Base-by-base conservation (phyloP, 805 yeast genomes). In the Candida stauntonica region DNA sequence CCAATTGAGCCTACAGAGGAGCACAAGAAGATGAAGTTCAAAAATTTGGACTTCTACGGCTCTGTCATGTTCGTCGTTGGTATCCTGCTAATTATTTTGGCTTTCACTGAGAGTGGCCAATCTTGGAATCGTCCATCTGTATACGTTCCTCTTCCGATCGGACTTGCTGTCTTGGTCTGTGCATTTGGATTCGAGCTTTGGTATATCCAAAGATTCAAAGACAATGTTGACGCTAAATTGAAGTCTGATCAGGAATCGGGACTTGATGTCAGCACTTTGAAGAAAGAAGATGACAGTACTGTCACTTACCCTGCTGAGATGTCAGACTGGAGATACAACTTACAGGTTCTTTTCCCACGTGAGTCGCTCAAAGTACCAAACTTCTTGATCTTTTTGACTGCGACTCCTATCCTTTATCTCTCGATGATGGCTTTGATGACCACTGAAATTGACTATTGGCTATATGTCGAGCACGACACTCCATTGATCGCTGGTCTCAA, bases 71-170 rank as follows among this genome's bases (percentile, higher is more conserved):
- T 68, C 11, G 62, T 70, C 16, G 35, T 48, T 14, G 72, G 71
- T 0, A 45, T 58, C 4, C 29, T 69, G 3, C 47, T 71, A 26
- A 44, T 69, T 3, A 68, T 70, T 19, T 56, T 66, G 8, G 77
- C 73, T 0, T 54, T 71, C 32, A 68, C 72, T 0, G 67, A 69
- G 45, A 73, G 71, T 17, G 75, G 74, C 17, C 61, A 58, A 5
- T 50, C 53, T 1, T 72, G 76, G 75, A 53, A 54, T 3, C 38
- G 57, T 2, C 67, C 75, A 1, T 50, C 55, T 14, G 65, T 67
- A 1, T 69, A 68, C 42, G 68, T 67, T 13, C 62, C 75, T 0
- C 41, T 71, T 1, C 52, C 64, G 2, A 40, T 71, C 35, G 75
- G 75, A 1, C 34, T 62, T 11, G 17, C 64, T 3, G 35, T 63